A percentile compares a stretch with the other conserved stretches of the same genome.
These are phyloP conservation scores for Bruguiera hainesii DNA, from an alignment of 441 rosid genomes.

Conservation along the genomic window DNA sequence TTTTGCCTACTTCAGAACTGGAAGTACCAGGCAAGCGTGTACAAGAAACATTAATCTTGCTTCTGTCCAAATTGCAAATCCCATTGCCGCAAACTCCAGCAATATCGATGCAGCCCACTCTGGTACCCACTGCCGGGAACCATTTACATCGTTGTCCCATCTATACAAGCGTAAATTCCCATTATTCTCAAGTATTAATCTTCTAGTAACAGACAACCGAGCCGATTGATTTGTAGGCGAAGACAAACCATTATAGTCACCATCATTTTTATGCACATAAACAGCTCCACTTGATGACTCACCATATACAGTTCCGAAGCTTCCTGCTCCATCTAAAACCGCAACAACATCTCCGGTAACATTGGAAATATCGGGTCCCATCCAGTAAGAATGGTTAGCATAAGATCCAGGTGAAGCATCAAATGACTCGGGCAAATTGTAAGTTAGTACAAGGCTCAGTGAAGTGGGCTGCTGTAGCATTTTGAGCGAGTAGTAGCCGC, in stretches of 20 bases:
- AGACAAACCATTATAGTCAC: conserved; percentile 41
- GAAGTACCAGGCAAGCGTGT: conserved; percentile 68
- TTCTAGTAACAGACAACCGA: conserved; percentile 38
- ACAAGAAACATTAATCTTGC: conserved; percentile 75
- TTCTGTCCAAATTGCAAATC: conserved; percentile 58
- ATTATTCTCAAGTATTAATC: conserved; percentile 66
- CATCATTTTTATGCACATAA: conserved; percentile 66
- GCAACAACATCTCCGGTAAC: conserved; percentile 81
- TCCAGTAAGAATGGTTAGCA: conserved; percentile 78
- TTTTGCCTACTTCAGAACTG: conserved; percentile 24
- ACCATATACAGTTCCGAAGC: conserved; percentile 80
- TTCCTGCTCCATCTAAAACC: conserved; percentile 65
- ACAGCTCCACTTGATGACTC: conserved; percentile 73
- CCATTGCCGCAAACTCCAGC: conserved; percentile 90
- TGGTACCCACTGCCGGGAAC: conserved; percentile 75
- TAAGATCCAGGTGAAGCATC: conserved; percentile 32
- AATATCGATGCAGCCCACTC: conserved; percentile 88
- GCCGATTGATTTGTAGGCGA: conserved; percentile 38
- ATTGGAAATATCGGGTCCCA: conserved; percentile 80
- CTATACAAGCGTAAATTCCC: conserved; percentile 75
- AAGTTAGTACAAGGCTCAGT: conserved; percentile 77
- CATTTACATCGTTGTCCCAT: conserved; percentile 80
- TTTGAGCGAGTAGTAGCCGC: conserved; percentile 70
- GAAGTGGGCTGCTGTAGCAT: conserved; percentile 88
- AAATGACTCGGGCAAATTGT: conserved; percentile 42